A percentile compares a stretch with the other conserved stretches of the same genome.
Evolutionary conservation across 768 basidiomycete genomes (phyloP).

Genomic region (Ephemerocybe angulata): DNA sequence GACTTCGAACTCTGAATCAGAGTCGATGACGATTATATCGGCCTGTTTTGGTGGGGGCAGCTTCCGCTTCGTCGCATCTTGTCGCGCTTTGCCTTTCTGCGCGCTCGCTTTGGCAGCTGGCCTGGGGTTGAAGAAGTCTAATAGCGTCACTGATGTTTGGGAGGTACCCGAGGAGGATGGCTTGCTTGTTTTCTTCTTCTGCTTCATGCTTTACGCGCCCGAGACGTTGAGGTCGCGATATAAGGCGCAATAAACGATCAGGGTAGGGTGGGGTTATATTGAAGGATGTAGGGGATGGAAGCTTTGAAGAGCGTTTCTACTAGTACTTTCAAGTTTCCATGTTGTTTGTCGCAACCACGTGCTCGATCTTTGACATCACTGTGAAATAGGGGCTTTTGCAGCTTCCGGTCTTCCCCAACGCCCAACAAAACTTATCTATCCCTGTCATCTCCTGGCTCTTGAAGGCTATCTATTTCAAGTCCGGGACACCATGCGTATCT

Average conservation of each 20-base stretch:
- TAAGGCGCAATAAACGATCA: background rate
- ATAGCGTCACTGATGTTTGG: constrained; percentile 3
- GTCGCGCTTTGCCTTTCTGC: background rate
- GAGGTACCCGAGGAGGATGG: background rate
- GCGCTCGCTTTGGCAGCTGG: background rate
- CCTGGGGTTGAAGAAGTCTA: constrained; percentile 11
- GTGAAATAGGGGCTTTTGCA: too few relatives aligned
- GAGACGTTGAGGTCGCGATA: background rate
- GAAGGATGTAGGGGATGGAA: background rate
- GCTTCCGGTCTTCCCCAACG: too few relatives aligned
- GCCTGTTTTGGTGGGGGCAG: background rate
- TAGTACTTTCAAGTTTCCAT: too few relatives aligned
- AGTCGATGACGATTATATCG: constrained; percentile 62
- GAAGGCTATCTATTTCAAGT: too few relatives aligned
- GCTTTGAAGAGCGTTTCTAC: too few relatives aligned
- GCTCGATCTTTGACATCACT: too few relatives aligned
- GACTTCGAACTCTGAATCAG: constrained; percentile 46
- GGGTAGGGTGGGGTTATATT: background rate
- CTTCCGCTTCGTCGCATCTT: background rate
- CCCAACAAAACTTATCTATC: too few relatives aligned
- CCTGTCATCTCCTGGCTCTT: too few relatives aligned
- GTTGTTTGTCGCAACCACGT: too few relatives aligned
- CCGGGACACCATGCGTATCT: too few relatives aligned
- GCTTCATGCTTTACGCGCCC: background rate
- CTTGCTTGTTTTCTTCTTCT: constrained; percentile 9